phyloP scores from a whole-genome alignment of 108 stramenopile species.

The Poteriospumella lacustris region DNA sequence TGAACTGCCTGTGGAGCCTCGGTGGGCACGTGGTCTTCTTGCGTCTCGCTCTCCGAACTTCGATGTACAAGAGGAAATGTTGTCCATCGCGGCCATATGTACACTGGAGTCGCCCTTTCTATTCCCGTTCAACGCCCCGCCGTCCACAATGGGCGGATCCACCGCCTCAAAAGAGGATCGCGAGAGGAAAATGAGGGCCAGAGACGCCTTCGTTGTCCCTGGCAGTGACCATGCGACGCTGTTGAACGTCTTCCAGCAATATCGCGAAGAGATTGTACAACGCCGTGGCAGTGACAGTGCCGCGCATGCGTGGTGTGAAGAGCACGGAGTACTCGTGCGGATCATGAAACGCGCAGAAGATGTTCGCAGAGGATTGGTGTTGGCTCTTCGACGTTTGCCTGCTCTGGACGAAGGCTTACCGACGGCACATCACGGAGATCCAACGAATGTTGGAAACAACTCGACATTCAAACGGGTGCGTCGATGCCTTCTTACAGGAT shows the following conservation, averaged over 20 bases:
- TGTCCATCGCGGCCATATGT: conserved; percentile 16
- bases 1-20: conserved; percentile 67
- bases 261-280: background rate
- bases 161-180: background rate
- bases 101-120: conserved; percentile 14
- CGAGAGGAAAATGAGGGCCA: background rate
- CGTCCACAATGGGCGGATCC: background rate
- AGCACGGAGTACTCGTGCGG: background rate
- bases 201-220: background rate
- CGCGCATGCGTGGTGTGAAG: conserved; percentile 6
- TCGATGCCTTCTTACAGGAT: conserved; percentile 80
- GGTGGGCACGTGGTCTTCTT: conserved; percentile 50
- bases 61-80: conserved; percentile 10
- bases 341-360: conserved; percentile 5
- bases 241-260: conserved; percentile 14
- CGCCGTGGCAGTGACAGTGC: background rate
- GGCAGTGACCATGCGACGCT: conserved; percentile 17
- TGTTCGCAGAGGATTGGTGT: background rate
- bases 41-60: conserved; percentile 9
- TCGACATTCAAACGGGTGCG: conserved; percentile 62
- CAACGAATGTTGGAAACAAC: too few relatives aligned
- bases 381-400: background rate
- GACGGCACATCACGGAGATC: background rate
- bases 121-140: too few relatives aligned
- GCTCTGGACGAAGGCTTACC: background rate